Percentiles rank a stretch among this genome's conserved stretches.
phyloP scores from a whole-genome alignment of 106 monocot genomes.

The Hemerocallis citrina region DNA sequence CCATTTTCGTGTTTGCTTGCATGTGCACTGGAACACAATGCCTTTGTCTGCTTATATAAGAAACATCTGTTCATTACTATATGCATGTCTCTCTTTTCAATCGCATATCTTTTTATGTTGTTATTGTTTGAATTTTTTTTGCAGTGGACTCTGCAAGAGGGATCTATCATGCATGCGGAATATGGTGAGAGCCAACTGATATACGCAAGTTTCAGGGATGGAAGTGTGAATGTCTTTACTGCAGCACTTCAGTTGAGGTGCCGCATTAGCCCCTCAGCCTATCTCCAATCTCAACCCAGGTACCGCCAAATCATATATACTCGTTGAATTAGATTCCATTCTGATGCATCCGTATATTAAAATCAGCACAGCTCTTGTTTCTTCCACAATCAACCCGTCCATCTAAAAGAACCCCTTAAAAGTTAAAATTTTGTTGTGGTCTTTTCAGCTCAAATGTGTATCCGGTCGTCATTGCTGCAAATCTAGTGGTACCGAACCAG shows the following conservation, averaged over 20 bases:
- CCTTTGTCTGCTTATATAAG: not conserved
- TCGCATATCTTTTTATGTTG: not conserved
- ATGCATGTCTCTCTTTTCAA: not conserved
- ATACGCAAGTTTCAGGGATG: conserved; percentile 18
- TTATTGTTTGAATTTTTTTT: not conserved
- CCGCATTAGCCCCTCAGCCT: conserved; percentile 17
- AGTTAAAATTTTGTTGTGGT: not conserved
- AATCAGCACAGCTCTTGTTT: not conserved
- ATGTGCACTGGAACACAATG: not conserved
- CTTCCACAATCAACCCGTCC: too few relatives aligned
- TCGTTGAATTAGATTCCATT: not conserved
- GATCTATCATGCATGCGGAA: conserved; percentile 16
- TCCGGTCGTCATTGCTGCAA: conserved; percentile 39
- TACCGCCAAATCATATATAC: not conserved
- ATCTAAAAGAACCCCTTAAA: too few relatives aligned
- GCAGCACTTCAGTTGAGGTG: conserved; percentile 17
- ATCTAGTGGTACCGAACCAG: conserved; percentile 46
- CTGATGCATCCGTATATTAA: not conserved
- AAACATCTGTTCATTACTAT: not conserved
- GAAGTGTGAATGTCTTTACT: conserved; percentile 20
- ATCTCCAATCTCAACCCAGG: conserved; percentile 13
- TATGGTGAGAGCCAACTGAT: conserved; percentile 28
- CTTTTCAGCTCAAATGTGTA: conserved; percentile 23
- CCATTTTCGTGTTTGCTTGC: not conserved
- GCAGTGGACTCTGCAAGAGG: conserved; percentile 18